Base-by-base conservation (phyloP, 2,329 filamentous ascomycete species). In the Colletotrichum sp. region DNA sequence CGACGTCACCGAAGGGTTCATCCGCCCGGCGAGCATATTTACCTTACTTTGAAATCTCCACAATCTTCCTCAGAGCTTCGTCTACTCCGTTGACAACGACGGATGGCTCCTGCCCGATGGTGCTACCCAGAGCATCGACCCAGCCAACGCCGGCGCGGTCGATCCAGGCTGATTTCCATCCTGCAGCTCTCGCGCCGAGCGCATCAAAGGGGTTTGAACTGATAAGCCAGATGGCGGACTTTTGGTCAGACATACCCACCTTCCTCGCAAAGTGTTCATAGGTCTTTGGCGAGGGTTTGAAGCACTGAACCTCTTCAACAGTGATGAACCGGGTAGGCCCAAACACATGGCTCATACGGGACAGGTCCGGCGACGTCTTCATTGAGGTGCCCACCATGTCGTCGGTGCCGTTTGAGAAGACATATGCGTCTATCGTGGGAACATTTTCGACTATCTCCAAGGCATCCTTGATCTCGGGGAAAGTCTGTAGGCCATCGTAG, bases 191-290 rank as follows among this genome's bases (percentile, higher is more conserved):
- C 1, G 93, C 92, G 0, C 94, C 94, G 0, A 92, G 89, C 18
- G 94, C 86, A 81, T 96, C 94, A 81, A 96, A 96, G 4, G 94
- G 92, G 81, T 96, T 96, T 2, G 91, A 90, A 78, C 90, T 94
- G 8, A 96, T 88, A 9, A 96, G 83, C 93, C 93, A 95, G 16
- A 95, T 87, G 30, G 89, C 85, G 2, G 81, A 84, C 78, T 88
- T 85, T 21, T 87, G 79, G 1, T 83, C 84, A 52, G 84, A 79
- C 79, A 89, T 89, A 5, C 89, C 89, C 3, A 88, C 86, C 44
- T 86, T 85, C 77, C 87, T 78, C 2, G 90, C 87, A 28, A 95
- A 84, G 81, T 93, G 87, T n/a, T 86, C 78, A 80, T 96, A 96
- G 3, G 90, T 88, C 67, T 87, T 89, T 2, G 87, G 89, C 52